phyloP scores from a whole-genome alignment of 768 basidiomycete species.

The Tephrocybe sp. region DNA sequence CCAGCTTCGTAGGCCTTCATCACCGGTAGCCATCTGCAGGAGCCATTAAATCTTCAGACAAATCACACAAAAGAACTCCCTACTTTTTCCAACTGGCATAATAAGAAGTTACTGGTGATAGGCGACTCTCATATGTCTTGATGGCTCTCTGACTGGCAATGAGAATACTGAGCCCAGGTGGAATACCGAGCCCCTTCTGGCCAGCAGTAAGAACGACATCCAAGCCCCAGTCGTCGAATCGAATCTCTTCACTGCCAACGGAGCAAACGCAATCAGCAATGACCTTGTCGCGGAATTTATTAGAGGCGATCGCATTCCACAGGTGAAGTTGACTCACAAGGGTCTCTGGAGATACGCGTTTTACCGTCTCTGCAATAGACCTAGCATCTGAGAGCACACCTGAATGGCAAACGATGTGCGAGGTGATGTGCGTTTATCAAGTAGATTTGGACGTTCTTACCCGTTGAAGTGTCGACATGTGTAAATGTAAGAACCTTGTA shows the following conservation, averaged over 20 bases:
- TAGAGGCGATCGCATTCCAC: constrained; percentile 1
- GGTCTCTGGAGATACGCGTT: constrained; percentile 78
- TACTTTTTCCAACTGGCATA: constrained; percentile 91
- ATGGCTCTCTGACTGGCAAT: constrained; percentile 80
- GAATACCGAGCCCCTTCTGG: constrained; percentile 91
- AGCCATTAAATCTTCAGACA: not conserved
- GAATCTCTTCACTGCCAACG: constrained; percentile 93
- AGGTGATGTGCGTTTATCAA: no score
- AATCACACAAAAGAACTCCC: not conserved
- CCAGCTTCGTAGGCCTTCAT: constrained; percentile 92
- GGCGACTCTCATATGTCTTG: constrained; percentile 60
- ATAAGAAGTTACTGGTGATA: constrained; percentile 68
- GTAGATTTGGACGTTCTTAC: constrained; percentile 28
- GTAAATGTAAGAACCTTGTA: constrained; percentile 93
- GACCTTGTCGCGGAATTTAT: constrained; percentile 40
- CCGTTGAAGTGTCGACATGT: constrained; percentile 92
- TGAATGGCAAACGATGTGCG: no score
- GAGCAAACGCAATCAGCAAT: constrained; percentile 94
- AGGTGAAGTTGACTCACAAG: constrained; percentile 44
- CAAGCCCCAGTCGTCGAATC: constrained; percentile 89
- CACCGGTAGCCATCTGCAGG: constrained; percentile 78
- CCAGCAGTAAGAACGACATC: constrained; percentile 86
- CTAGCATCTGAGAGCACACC: constrained; percentile 87
- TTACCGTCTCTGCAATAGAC: constrained; percentile 69
- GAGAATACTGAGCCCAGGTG: constrained; percentile 89